Conservation (phyloP, 148 eudicot species). For the Arctostaphylos glauca region DNA sequence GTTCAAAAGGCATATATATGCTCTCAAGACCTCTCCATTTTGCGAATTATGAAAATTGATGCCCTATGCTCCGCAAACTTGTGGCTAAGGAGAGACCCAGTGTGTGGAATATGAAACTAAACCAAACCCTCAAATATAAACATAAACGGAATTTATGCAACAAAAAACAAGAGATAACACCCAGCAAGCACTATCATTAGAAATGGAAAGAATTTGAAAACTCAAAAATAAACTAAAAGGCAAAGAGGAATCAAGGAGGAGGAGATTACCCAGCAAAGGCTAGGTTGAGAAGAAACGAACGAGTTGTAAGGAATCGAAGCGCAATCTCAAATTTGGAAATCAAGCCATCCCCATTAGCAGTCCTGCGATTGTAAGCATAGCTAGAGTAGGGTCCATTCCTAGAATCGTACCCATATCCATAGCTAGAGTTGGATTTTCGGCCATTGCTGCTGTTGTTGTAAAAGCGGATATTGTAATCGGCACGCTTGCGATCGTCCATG, state of each 20-base stretch:
- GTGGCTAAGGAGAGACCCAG: background rate
- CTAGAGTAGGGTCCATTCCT: background rate
- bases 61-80: too few relatives aligned
- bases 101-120: background rate
- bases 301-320: constrained; percentile 50
- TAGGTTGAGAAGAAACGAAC: constrained; percentile 56
- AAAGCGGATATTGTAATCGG: constrained; percentile 46
- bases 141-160: background rate
- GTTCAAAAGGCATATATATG: too few relatives aligned
- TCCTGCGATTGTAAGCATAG: constrained; percentile 1
- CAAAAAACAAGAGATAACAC: background rate
- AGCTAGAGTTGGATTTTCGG: constrained; percentile 10
- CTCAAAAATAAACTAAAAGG: background rate
- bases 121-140: background rate
- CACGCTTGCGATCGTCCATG: constrained; percentile 76
- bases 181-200: background rate
- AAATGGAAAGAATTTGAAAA: background rate
- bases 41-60: too few relatives aligned
- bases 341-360: constrained; percentile 26
- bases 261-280: constrained; percentile 64
- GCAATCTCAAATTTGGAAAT: constrained; percentile 41
- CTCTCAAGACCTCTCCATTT: too few relatives aligned
- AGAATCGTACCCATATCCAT: constrained; percentile 18
- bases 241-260: background rate
- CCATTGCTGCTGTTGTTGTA: constrained; percentile 12